Evolutionary conservation across 1,284 basidiomycete genomes (phyloP), one percentile per base, ranked within the genome.

Genomic region (Heliocybe sulcata): DNA sequence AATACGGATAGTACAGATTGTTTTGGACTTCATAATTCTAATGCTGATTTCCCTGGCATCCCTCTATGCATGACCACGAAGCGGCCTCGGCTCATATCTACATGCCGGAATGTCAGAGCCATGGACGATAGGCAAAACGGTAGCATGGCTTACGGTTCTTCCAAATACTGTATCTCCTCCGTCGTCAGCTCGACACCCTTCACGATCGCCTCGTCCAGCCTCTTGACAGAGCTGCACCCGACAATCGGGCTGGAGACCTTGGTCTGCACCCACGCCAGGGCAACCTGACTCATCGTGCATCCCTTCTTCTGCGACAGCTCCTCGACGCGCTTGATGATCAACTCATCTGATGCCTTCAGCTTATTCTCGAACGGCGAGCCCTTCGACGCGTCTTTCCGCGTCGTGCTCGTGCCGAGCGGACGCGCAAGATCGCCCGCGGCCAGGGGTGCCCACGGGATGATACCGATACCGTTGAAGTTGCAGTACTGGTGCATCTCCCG

Each of bases 401-500:
- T 38, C 1, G 72, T 69, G 25, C 64, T 61, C 0, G 59, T 58
- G 2, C 67, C 68, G 3, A 71, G 0, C 0, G 74, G 73, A 11
- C 72, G 70, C 0, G 75, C 71, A 11, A 78, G 72, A 38, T 60
- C 35, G 9, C 78, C 78, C 2, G 56, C 58, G 2, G 64, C 58
- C 9, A 80, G 69, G 1, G 74, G 73, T 0, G 67, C 63, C 67
- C 69, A 78, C 0, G 73, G 68, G 11, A 79, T 71, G 35, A 79
- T 59, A 0, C 76, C 74, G 49, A 78, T 77, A 22, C 76, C 78
- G 14, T 76, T 65, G 56, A 67, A 70, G 4, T 72, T 68, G 64
- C 75, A 78, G 63, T 75, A 80, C 1, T 68, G 66, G 16, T 75
- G 61, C 73, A 79, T 75, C 57, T 79, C 77, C 0, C 68, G 63